Evolutionary conservation across 306 rosid species (phyloP), one percentile per base, ranked within the genome.

Genomic region (Mimosa pudica): DNA sequence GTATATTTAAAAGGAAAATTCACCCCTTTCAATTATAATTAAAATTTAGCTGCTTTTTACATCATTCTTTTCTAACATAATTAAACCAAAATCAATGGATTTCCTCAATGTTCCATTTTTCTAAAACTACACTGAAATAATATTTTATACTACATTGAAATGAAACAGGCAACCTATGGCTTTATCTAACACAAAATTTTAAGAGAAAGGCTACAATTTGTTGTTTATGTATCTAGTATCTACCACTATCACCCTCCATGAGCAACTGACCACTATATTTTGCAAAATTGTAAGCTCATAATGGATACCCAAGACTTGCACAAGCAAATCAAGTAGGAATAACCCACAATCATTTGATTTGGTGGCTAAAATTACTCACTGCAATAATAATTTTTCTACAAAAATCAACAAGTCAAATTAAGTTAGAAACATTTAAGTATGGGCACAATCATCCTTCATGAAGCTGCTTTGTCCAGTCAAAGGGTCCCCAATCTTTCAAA

Each of bases 381-480:
- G 4, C 52, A 47, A 47, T 52, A n/a, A 55, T 9, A 6, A 55
- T 1, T n/a, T 55, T 52, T 51, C 7, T 5, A 17, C 10, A 61
- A 61, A 61, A 10, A 61, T 32, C 42, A 11, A 62, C 44, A 11
- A 1, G 68, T 32, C 41, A 24, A 60, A 8, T 9, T 1, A 4
- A 32, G 17, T 32, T 32, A 12, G 44, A 62, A 5, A 62, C 68
- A 62, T 9, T 6, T 10, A 1, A 62, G 8, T 38, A 32, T 32
- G 33, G n/a, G 68, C 1, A 32, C 12, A 18, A 48, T 82, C 74
- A 84, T 9, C 75, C 82, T 81, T 86, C 46, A 58, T 76, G 86
- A 68, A 92, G 87, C 74, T 90, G 91, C 60, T 87, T 92, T 61
- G 98, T 94, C 97, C 97, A 95, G 77, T 95, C 97, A 83, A 91